phyloP scores from a whole-genome alignment of 1,284 basidiomycete genomes.

The Takashimella koratensis region DNA sequence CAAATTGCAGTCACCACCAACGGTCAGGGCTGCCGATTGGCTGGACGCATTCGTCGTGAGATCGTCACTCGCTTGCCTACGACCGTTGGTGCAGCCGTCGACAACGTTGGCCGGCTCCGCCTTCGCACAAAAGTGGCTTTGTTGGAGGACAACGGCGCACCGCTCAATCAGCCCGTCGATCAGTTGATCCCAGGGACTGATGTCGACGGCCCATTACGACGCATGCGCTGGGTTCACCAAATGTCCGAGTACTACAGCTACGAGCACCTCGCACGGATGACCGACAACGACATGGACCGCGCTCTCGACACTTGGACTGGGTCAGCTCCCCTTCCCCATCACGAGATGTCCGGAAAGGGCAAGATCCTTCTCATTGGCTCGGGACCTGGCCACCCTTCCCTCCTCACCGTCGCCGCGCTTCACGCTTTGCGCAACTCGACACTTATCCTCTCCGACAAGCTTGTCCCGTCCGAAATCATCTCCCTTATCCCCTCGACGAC shows the following conservation, averaged over 20 bases:
- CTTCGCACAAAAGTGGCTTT: constrained; percentile 56
- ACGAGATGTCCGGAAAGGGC: constrained; percentile 52
- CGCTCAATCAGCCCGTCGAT: constrained; percentile 77
- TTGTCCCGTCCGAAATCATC: constrained; percentile 88
- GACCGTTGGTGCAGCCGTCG: constrained; percentile 72
- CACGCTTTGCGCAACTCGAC: constrained; percentile 72
- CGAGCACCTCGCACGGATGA: constrained; percentile 67
- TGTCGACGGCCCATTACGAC: constrained; percentile 52
- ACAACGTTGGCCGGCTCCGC: constrained; percentile 69
- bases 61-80: constrained; percentile 71
- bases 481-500: constrained; percentile 70
- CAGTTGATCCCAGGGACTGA: constrained; percentile 48
- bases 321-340: constrained; percentile 24
- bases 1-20: constrained; percentile 90
- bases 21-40: constrained; percentile 83
- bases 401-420: constrained; percentile 84
- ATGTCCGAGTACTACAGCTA: constrained; percentile 93
- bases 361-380: constrained; percentile 86
- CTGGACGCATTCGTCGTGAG: constrained; percentile 74
- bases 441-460: constrained; percentile 89
- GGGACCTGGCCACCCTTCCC: constrained; percentile 87
- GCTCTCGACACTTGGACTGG: constrained; percentile 52
- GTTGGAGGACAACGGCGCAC: constrained; percentile 54
- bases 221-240: constrained; percentile 85
- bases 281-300: constrained; percentile 63